Conservation (phyloP, 1,284 basidiomycete species). For the Ustilago sp. region DNA sequence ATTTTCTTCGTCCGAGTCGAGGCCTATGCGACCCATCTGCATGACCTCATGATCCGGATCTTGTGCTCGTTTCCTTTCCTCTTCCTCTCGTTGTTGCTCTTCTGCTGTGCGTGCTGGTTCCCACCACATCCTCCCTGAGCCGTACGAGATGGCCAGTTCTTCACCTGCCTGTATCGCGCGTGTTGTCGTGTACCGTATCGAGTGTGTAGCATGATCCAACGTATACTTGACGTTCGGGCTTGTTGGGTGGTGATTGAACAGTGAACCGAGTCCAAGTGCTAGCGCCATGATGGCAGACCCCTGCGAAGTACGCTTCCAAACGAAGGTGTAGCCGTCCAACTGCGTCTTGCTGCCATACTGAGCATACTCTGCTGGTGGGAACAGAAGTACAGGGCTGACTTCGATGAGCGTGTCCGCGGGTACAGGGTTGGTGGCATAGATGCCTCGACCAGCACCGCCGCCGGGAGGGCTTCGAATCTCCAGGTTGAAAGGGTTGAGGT, state of each 20-base stretch:
- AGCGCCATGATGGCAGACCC: constrained; percentile 76
- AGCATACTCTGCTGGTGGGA: constrained; percentile 74
- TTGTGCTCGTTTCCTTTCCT: constrained; percentile 6
- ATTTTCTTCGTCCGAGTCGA: constrained; percentile 23
- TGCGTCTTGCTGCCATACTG: constrained; percentile 73
- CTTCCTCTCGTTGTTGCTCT: constrained; percentile 9
- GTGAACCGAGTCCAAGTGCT: constrained; percentile 83
- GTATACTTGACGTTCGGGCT: constrained; percentile 79
- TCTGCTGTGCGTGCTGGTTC: constrained; percentile 25
- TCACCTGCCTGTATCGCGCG: constrained; percentile 75
- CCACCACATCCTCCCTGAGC: constrained; percentile 70
- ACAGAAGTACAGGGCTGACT: constrained; percentile 85
- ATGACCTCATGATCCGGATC: constrained; percentile 11
- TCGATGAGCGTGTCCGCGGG: constrained; percentile 78
- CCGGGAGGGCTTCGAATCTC: constrained; percentile 33
- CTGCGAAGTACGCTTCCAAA: constrained; percentile 74
- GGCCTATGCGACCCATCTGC: constrained; percentile 25
- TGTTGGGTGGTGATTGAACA: constrained; percentile 80
- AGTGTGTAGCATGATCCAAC: constrained; percentile 73
- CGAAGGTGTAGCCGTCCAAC: constrained; percentile 86
- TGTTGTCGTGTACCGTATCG: constrained; percentile 78
- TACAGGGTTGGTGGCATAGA: constrained; percentile 50
- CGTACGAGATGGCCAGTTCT: constrained; percentile 84
- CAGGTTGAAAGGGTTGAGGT: constrained; percentile 50
- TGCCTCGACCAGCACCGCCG: constrained; percentile 39